Base-by-base conservation (phyloP, 768 basidiomycete species). In the Rhizopogon sp. region DNA sequence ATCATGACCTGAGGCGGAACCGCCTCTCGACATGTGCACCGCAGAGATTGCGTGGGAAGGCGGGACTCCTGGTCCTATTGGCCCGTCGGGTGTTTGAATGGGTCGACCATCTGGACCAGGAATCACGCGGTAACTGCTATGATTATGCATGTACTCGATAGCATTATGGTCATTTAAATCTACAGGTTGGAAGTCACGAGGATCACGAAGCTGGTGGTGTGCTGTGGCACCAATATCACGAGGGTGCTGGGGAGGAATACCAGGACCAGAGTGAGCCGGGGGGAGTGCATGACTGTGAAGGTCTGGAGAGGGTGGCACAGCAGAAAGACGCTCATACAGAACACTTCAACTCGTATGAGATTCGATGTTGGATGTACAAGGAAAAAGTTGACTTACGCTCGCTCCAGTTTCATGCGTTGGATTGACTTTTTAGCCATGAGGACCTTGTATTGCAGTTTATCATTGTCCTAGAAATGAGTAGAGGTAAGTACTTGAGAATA, bases 391-490 rank as follows among this genome's bases (percentile, higher is more conserved):
- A 83, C 90, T 76, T 63, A 93, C 91, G 90, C 89, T 75, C 91
- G 78, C 72, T 93, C 91, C 55, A 93, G 76, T 71, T 90, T 88
- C 82, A 92, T 87, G 41, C 91, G 79, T 68, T 90, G 89, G 42
- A 93, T 90, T 64, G 82, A 86, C 62, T 85, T 84, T 70, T 88
- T 92, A 31, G 90, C 83, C 66, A 85, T 78, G 29, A 90, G 74
- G 39, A 91, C 82, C 69, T 90, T 89, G 77, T 85, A 83, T 66
- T 88, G 82, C 56, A 93, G 79, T 72, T 86, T 90, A 77, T 93
- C 91, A 71, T 93, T 93, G 72, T 93, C 90, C 91, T 93, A 65
- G 41, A 63, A 39, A 41, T 46, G 43, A 7, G 52, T 50, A 59
- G 31, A 53, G 31, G 40, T 49, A 14, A 17, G 54, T 35, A 60